Base-by-base conservation (phyloP, 257 asterid species). In the Solanum medicagineum region DNA sequence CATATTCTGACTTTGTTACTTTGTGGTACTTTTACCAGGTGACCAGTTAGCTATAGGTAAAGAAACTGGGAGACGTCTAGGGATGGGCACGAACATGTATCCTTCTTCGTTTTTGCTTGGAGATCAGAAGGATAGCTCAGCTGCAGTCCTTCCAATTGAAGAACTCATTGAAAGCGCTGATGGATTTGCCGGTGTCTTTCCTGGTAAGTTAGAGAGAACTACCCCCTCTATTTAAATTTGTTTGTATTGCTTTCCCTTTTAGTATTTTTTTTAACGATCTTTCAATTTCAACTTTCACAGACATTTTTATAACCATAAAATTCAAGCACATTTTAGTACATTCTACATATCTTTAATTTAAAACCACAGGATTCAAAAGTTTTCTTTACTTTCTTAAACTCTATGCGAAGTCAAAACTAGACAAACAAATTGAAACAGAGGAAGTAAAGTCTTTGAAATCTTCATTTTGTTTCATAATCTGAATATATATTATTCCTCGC, bases 41-140 rank as follows among this genome's bases (percentile, higher is more conserved):
- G 96, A 93, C 63, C 96, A 93, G 69, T 70, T 93, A 65, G 93
- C 94, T 19, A 93, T 93, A 56, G 96, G 83, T 60, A 90, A 91
- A 85, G 96, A 93, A 89, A 93, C 93, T 0, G 94, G 94, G 13
- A 82, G 96, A 60, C 88, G 93, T 1, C 94, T 93, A 6, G 95
- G 95, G 12, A 93, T 93, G 94, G 96, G 96, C 4, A 89, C 94
- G 11, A 93, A 93, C 89, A 93, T 92, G 96, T 93, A 93, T 68
- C 96, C 96, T 32, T 91, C 94, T 0, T 89, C 94, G 0, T 91
- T 90, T 36, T 88, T 93, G 85, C 94, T 91, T 4, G 96, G 93
- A 53, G 90, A 90, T 26, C 87, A 87, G 8, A 91, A 91, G 89
- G 92, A 88, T 65, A 86, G 85, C 2, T 90, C 93, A 7, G 85